Conservation (phyloP, 1,284 basidiomycete species). For the Leccinum pallidistipes region DNA sequence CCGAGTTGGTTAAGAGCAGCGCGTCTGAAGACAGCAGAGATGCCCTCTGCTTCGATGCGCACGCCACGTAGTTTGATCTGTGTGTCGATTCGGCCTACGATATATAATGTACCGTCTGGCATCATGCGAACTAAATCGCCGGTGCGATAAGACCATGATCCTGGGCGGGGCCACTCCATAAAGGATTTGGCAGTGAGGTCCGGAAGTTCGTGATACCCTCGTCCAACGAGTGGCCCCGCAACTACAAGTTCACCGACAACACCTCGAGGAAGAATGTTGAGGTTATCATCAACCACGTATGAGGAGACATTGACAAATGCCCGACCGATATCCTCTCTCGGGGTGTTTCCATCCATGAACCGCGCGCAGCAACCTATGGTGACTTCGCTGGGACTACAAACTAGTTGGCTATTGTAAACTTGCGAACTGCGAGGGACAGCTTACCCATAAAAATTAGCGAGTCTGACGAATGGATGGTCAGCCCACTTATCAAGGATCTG, state of each 20-base stretch:
- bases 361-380: conserved; percentile 55
- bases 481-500: conserved; percentile 56
- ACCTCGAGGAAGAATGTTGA: conserved; percentile 46
- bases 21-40: conserved; percentile 48
- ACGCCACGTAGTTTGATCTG: conserved; percentile 58
- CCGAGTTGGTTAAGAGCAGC: conserved; percentile 30
- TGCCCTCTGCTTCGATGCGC: conserved; percentile 54
- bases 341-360: conserved; percentile 43
- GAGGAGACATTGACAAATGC: conserved; percentile 39
- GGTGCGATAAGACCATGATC: conserved; percentile 49
- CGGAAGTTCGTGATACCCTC: conserved; percentile 48
- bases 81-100: conserved; percentile 55
- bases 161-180: conserved; percentile 44
- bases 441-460: conserved; percentile 54
- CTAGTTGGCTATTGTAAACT: conserved; percentile 1
- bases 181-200: conserved; percentile 50
- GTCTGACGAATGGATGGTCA: conserved; percentile 42
- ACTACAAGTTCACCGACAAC: conserved; percentile 52
- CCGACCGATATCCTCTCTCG: conserved; percentile 46
- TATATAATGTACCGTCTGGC: conserved; percentile 52
- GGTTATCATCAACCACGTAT: conserved; percentile 40
- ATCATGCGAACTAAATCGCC: conserved; percentile 56
- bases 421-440: conserved; percentile 19
- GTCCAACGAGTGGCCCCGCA: conserved; percentile 51
- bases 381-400: conserved; percentile 41